phyloP scores from a whole-genome alignment of 352 stramenopile genomes.

The Globisporangium nunn region DNA sequence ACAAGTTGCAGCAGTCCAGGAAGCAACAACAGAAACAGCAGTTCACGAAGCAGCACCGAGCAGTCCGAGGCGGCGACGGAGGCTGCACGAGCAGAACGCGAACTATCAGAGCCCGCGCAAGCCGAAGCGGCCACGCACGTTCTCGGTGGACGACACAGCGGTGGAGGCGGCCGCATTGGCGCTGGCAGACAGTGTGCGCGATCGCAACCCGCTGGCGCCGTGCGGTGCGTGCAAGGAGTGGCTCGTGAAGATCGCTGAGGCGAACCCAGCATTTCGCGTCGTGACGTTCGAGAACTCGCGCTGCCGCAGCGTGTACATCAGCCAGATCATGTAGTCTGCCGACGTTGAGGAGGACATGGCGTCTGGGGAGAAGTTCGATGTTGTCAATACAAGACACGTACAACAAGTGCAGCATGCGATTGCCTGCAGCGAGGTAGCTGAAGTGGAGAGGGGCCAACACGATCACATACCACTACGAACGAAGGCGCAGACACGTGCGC shows the following conservation, averaged over 20 bases:
- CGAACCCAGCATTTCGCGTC: conserved; percentile 95
- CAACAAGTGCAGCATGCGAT: too few species aligned
- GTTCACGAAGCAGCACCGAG: background rate
- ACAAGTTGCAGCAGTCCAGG: conserved; percentile 3
- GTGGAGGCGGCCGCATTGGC: conserved; percentile 32
- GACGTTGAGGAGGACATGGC: too few species aligned
- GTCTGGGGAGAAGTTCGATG: too few species aligned
- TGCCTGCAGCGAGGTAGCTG: too few species aligned
- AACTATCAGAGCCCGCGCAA: conserved; percentile 30
- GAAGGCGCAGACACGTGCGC: too few species aligned
- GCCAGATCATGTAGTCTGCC: conserved; percentile 58
- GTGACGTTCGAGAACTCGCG: conserved; percentile 94
- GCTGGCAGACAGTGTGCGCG: conserved; percentile 19
- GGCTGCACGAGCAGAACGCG: conserved; percentile 6
- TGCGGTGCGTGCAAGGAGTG: conserved; percentile 99
- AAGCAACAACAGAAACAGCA: background rate
- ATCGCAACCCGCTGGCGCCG: conserved; percentile 95
- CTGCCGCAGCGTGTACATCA: conserved; percentile 91
- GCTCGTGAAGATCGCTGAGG: conserved; percentile 98
- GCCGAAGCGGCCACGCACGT: conserved; percentile 79
- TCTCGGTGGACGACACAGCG: conserved; percentile 65
- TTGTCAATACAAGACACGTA: too few species aligned
- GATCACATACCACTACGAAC: too few species aligned
- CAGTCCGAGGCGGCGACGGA: conserved; percentile 4
- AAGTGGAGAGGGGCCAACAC: too few species aligned